Conservation (phyloP, 345 rosid genomes). For the Mangifera indica region DNA sequence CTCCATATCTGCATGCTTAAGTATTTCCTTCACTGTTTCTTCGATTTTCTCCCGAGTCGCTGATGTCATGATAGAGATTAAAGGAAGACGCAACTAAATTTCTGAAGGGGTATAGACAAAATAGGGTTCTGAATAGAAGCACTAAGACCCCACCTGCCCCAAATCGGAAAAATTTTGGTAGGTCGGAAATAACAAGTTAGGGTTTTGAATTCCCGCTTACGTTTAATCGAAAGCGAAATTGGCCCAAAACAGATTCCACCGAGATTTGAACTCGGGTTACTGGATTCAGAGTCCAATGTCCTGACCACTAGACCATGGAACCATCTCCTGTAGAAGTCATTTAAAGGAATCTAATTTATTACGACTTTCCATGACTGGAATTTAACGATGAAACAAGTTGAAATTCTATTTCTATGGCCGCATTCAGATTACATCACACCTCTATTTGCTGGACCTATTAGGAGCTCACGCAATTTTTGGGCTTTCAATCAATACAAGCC, state of each 20-base stretch:
- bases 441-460: too few relatives aligned
- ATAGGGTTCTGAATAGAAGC: slow-evolving; percentile 31
- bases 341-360: too few relatives aligned
- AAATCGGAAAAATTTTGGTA: too few relatives aligned
- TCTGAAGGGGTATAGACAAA: neutral
- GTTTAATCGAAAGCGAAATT: too few relatives aligned
- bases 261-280: slow-evolving; percentile 98
- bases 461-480: too few relatives aligned
- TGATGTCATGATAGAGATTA: slow-evolving; percentile 32
- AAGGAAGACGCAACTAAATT: neutral
- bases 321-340: slow-evolving; percentile 4
- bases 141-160: neutral
- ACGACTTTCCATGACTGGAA: too few relatives aligned
- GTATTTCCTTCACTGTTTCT: slow-evolving; percentile 53
- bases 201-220: neutral
- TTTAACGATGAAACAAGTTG: too few relatives aligned
- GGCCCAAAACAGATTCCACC: slow-evolving; percentile 61
- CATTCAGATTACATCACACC: too few relatives aligned
- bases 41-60: slow-evolving; percentile 40
- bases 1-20: slow-evolving; percentile 54
- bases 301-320: slow-evolving; percentile 94
- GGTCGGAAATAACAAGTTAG: too few relatives aligned
- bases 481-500: too few relatives aligned
- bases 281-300: slow-evolving; percentile 97
- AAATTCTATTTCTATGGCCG: too few relatives aligned